Conservation (phyloP, 2,329 filamentous ascomycete genomes). For the Paecilomyces fulvus region DNA sequence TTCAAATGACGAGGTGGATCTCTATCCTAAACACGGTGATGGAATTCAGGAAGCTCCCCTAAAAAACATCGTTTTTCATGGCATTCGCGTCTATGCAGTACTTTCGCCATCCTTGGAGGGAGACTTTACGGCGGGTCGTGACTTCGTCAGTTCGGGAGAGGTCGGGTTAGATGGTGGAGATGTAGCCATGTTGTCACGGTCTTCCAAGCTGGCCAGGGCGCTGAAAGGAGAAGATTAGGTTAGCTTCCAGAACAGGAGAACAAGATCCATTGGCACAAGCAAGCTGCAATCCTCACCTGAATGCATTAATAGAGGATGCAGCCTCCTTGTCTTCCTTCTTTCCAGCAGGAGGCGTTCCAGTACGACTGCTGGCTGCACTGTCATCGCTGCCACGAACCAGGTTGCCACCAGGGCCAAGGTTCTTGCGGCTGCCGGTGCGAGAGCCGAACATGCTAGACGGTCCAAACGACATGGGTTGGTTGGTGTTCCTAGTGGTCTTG, state of each 20-base stretch:
- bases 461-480: conserved; percentile 59
- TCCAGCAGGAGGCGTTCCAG: conserved; percentile 69
- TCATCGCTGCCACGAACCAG: conserved; percentile 70
- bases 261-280: background rate
- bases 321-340: conserved; percentile 55
- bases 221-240: conserved; percentile 17
- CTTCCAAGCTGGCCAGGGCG: conserved; percentile 41
- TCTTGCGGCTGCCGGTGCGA: conserved; percentile 75
- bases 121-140: conserved; percentile 36
- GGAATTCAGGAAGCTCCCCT: background rate
- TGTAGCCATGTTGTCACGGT: conserved; percentile 37
- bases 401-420: conserved; percentile 64
- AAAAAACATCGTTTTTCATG: conserved; percentile 28
- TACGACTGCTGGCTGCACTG: conserved; percentile 79
- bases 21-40: background rate
- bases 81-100: conserved; percentile 32
- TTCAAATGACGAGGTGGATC: background rate
- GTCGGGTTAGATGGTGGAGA: conserved; percentile 42
- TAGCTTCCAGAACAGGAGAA: conserved; percentile 3
- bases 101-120: conserved; percentile 34
- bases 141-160: conserved; percentile 39
- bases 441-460: conserved; percentile 80
- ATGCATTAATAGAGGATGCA: conserved; percentile 74
- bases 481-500: conserved; percentile 52
- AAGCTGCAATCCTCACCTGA: conserved; percentile 60